Percentiles rank a stretch among this genome's conserved stretches.
phyloP scores from a whole-genome alignment of 1,139 yeast species.

The Kodamaea plutei region DNA sequence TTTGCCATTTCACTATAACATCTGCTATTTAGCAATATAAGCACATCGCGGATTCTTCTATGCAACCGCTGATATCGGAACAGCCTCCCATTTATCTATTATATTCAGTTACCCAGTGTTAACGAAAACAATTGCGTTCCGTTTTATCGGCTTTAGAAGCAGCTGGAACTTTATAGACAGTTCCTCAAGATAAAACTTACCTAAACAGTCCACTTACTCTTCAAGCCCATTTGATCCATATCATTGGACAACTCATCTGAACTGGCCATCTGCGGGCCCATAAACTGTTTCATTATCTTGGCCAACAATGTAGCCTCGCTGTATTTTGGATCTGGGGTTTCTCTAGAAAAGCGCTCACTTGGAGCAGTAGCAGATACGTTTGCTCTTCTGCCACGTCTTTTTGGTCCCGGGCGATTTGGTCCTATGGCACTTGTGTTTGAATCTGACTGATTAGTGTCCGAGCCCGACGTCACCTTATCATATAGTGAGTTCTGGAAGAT shows the following conservation, averaged over 20 bases:
- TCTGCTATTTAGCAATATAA: too few species aligned
- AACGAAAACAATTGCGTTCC: too few species aligned
- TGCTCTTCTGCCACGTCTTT: slow-evolving; percentile 27
- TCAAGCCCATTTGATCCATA: slow-evolving; percentile 23
- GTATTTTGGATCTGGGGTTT: slow-evolving; percentile 19
- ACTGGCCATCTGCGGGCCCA: slow-evolving; percentile 37
- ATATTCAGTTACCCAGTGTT: too few species aligned
- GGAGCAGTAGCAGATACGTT: slow-evolving; percentile 12
- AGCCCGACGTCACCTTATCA: slow-evolving; percentile 39
- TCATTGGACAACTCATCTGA: slow-evolving; percentile 35
- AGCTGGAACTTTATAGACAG: too few species aligned
- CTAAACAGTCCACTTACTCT: slow-evolving; percentile 1
- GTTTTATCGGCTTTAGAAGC: too few species aligned
- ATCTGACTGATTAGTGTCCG: slow-evolving; percentile 35
- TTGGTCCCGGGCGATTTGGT: slow-evolving; percentile 11
- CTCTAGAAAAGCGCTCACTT: slow-evolving; percentile 5
- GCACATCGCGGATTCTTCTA: too few species aligned
- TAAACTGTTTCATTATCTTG: slow-evolving; percentile 42
- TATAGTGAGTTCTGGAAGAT: slow-evolving; percentile 41
- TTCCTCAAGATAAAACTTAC: too few species aligned
- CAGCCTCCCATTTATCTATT: too few species aligned
- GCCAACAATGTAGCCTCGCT: slow-evolving; percentile 41
- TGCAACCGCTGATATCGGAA: too few species aligned
- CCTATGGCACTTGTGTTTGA: slow-evolving; percentile 10
- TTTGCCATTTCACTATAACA: too few species aligned